Evolutionary conservation across 495 filamentous ascomycete genomes (phyloP).

Genomic region (Penicillium lividum): DNA sequence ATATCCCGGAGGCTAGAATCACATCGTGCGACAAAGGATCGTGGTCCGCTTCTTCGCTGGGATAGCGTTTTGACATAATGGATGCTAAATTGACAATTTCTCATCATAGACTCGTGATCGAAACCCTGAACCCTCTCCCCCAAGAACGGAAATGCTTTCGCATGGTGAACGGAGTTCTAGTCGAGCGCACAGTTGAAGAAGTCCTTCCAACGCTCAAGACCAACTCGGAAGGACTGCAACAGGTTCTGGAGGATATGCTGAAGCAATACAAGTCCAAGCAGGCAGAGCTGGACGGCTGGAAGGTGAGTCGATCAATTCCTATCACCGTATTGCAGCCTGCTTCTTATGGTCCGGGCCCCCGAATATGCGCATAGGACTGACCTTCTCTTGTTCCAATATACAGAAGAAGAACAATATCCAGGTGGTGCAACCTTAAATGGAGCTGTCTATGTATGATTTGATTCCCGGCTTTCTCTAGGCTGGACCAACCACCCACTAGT

Average conservation of each 20-base stretch:
- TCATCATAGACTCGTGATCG: slow-evolving; percentile 78
- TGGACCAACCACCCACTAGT: slow-evolving; percentile 2
- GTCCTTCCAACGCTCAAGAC: slow-evolving; percentile 87
- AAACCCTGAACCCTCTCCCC: slow-evolving; percentile 83
- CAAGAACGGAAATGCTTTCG: slow-evolving; percentile 95
- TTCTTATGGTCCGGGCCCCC: not conserved
- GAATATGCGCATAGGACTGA: slow-evolving; percentile 1
- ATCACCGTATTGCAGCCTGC: not conserved
- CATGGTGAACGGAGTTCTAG: slow-evolving; percentile 95
- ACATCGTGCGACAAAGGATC: not conserved
- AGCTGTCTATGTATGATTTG: slow-evolving; percentile 14
- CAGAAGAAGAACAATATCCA: slow-evolving; percentile 99
- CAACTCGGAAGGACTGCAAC: slow-evolving; percentile 93
- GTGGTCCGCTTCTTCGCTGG: not conserved
- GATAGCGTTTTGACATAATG: not conserved
- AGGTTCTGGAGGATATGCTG: slow-evolving; percentile 91
- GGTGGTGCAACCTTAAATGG: slow-evolving; percentile 75
- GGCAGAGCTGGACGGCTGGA: slow-evolving; percentile 95
- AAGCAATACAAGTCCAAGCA: slow-evolving; percentile 97
- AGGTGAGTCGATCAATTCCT: slow-evolving; percentile 60
- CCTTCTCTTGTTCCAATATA: slow-evolving; percentile 12
- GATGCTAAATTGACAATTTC: slow-evolving; percentile 15
- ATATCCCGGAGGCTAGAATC: not conserved
- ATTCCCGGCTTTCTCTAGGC: slow-evolving; percentile 12
- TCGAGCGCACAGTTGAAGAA: slow-evolving; percentile 90